A percentile compares a stretch with the other conserved stretches of the same genome.
Conservation (phyloP, 2,329 filamentous ascomycete genomes). For the Colletotrichum noveboracense region DNA sequence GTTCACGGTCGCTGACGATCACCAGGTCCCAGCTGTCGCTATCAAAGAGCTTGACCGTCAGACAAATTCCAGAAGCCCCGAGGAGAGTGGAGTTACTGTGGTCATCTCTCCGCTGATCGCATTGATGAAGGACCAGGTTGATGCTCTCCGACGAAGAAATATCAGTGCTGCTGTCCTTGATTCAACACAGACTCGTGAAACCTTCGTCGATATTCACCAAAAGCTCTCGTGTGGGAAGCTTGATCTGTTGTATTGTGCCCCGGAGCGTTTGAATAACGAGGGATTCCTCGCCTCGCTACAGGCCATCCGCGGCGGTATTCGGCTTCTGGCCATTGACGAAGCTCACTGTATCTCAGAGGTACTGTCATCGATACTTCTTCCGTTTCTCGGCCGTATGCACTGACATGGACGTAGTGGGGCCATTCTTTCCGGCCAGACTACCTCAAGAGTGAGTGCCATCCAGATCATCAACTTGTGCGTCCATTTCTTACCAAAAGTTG, state of each 20-base stretch:
- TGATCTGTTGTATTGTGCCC: constrained; percentile 62
- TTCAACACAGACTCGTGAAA: constrained; percentile 57
- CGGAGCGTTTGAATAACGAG: constrained; percentile 66
- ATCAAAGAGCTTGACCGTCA: constrained; percentile 47
- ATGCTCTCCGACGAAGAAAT: constrained; percentile 53
- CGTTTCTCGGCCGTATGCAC: too few species aligned
- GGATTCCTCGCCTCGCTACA: constrained; percentile 62
- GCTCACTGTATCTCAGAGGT: constrained; percentile 63
- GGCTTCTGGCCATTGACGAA: constrained; percentile 62
- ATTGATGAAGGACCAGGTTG: constrained; percentile 67
- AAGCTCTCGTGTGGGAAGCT: constrained; percentile 49
- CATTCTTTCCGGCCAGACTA: constrained; percentile 57
- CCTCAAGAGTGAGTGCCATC: constrained; percentile 43
- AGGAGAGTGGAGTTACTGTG: constrained; percentile 55
- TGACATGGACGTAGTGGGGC: too few species aligned
- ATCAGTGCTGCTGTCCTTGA: constrained; percentile 61
- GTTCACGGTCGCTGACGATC: not conserved
- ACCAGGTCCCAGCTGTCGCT: constrained; percentile 50
- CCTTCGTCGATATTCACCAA: constrained; percentile 42
- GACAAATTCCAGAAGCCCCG: constrained; percentile 27
- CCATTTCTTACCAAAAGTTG: constrained; percentile 25
- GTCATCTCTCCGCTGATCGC: constrained; percentile 63
- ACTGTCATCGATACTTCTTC: too few species aligned
- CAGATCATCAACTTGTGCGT: rapidly evolving
- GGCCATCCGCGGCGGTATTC: constrained; percentile 57